Evolutionary conservation across 176 grass and related monocot species (phyloP).

Genomic region (Aegilops speltoides): DNA sequence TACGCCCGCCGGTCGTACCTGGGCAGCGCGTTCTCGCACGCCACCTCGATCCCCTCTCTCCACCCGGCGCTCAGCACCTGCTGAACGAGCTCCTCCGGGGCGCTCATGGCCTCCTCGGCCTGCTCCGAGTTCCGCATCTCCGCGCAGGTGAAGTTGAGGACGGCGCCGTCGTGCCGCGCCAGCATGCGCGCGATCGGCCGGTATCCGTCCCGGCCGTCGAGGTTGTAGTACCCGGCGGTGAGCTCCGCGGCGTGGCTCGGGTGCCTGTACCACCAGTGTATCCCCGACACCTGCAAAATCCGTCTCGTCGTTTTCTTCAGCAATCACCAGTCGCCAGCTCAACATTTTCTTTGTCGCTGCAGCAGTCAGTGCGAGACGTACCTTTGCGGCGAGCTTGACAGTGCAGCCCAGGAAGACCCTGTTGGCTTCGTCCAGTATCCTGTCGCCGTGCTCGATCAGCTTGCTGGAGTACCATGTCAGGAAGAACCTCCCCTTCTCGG

Average conservation of each 20-base stretch:
- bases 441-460: conserved; percentile 65
- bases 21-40: conserved; percentile 82
- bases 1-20: conserved; percentile 57
- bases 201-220: conserved; percentile 62
- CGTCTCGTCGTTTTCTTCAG: not conserved
- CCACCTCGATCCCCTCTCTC: conserved; percentile 63
- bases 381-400: conserved; percentile 62
- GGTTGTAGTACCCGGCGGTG: conserved; percentile 76
- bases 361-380: not conserved
- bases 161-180: conserved; percentile 52
- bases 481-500: conserved; percentile 63
- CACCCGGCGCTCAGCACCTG: conserved; percentile 82
- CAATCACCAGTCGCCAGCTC: not conserved
- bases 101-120: conserved; percentile 41
- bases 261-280: conserved; percentile 84
- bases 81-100: conserved; percentile 54
- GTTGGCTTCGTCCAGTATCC: conserved; percentile 61
- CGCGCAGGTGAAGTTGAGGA: conserved; percentile 84
- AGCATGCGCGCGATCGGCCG: conserved; percentile 51
- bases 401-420: conserved; percentile 63
- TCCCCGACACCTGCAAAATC: conserved; percentile 52
- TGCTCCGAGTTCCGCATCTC: conserved; percentile 75
- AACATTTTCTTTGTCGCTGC: not conserved
- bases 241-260: conserved; percentile 89
- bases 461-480: conserved; percentile 80